These are phyloP conservation scores for Phanerodontia chrysosporium DNA, from an alignment of 768 basidiomycete genomes.

Conservation along the genomic window DNA sequence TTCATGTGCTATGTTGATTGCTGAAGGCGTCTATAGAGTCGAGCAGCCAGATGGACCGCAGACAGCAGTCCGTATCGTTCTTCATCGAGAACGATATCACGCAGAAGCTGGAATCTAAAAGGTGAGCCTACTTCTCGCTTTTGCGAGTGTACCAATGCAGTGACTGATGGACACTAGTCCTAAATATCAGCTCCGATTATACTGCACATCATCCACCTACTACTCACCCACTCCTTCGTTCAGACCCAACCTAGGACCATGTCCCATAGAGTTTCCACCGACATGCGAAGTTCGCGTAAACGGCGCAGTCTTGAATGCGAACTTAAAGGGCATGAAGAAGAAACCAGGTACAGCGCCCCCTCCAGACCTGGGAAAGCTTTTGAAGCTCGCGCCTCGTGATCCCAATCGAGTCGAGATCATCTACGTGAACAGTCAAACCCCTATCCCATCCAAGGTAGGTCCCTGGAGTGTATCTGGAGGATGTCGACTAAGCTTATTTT, in stretches of 20 bases:
- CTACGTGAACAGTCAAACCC: constrained; percentile 85
- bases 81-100: constrained; percentile 64
- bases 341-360: constrained; percentile 94
- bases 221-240: constrained; percentile 51
- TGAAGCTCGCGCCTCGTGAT: constrained; percentile 39
- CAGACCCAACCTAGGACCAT: constrained; percentile 47
- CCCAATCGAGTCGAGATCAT: constrained; percentile 81
- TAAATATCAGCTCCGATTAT: constrained; percentile 78
- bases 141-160: no score
- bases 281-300: constrained; percentile 92
- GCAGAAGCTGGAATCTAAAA: constrained; percentile 50
- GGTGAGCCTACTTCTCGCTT: constrained; percentile 35
- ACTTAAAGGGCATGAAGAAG: constrained; percentile 90
- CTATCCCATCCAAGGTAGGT: constrained; percentile 63
- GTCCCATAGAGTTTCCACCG: constrained; percentile 86
- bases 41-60: constrained; percentile 71
- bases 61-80: constrained; percentile 57
- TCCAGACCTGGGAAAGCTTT: constrained; percentile 52
- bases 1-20: background rate
- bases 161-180: constrained; percentile 34
- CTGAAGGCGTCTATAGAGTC: constrained; percentile 50
- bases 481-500: background rate
- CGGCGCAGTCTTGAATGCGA: constrained; percentile 59
- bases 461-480: constrained; percentile 15
- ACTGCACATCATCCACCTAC: constrained; percentile 83